Percentiles rank a stretch among this genome's conserved stretches.
Evolutionary conservation across 108 stramenopile genomes (phyloP).

Genomic region (Nitzschia sp.): DNA sequence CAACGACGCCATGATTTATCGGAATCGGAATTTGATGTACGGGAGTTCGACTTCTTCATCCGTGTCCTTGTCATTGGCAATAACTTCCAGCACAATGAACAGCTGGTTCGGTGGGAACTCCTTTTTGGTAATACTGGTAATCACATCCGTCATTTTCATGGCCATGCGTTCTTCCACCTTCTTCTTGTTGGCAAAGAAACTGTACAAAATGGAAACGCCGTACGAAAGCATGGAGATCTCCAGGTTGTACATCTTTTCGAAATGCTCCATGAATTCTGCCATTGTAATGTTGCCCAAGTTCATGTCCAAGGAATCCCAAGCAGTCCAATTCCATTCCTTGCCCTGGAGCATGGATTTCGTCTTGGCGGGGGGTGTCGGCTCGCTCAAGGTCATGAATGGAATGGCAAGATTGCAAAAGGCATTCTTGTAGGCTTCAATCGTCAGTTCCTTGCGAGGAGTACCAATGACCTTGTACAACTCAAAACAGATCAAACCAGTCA

Average conservation of each 20-base stretch:
- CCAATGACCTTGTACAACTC: constrained; percentile 97
- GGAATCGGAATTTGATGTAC: constrained; percentile 86
- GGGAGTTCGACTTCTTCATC: constrained; percentile 96
- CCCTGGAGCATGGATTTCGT: constrained; percentile 86
- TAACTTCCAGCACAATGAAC: constrained; percentile 90
- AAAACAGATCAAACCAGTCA: constrained; percentile 95
- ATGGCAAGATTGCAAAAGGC: constrained; percentile 94
- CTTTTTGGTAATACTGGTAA: constrained; percentile 89
- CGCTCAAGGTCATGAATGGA: constrained; percentile 96
- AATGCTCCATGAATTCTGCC: constrained; percentile 88
- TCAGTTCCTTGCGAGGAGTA: constrained; percentile 83
- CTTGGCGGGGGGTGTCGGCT: constrained; percentile 89
- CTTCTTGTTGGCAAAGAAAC: constrained; percentile 96
- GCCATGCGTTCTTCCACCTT: constrained; percentile 94
- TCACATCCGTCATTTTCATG: constrained; percentile 92
- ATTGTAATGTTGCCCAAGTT: constrained; percentile 88
- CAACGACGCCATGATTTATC: constrained; percentile 36
- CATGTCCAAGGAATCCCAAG: constrained; percentile 96
- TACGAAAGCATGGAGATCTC: constrained; percentile 97
- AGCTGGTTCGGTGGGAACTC: constrained; percentile 87
- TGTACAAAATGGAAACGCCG: constrained; percentile 95
- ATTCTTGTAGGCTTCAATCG: constrained; percentile 94
- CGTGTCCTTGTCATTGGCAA: constrained; percentile 89
- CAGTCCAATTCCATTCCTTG: constrained; percentile 94
- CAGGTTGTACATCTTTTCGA: constrained; percentile 93